phyloP scores from a whole-genome alignment of 1,284 basidiomycete genomes.

The Ganoderma boninense region DNA sequence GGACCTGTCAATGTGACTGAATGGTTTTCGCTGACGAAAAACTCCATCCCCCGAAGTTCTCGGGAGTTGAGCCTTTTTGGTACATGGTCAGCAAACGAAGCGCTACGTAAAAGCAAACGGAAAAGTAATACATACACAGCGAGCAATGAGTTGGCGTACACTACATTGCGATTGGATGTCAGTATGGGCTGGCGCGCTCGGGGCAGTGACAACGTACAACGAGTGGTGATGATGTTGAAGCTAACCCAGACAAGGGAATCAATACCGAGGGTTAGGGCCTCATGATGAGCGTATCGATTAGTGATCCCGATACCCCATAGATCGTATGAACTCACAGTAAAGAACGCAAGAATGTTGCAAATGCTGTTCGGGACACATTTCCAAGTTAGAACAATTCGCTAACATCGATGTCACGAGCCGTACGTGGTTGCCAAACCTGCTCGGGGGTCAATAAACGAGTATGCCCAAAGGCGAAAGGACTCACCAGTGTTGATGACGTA shows the following conservation, averaged over 20 bases:
- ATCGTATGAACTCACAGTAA: conserved; percentile 2
- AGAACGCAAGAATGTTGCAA: conserved; percentile 9
- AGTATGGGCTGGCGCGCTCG: neutral
- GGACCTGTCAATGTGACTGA: neutral
- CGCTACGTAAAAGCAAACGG: neutral
- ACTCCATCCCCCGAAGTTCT: conserved; percentile 11
- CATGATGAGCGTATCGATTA: neutral
- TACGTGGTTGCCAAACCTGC: neutral
- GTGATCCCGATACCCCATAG: neutral
- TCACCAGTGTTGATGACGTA: conserved; percentile 12
- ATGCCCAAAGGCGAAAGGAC: neutral
- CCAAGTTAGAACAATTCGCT: neutral
- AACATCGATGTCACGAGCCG: neutral
- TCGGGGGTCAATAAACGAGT: neutral
- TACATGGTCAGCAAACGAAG: neutral
- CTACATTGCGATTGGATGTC: neutral
- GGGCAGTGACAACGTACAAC: neutral
- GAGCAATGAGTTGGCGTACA: conserved; percentile 9
- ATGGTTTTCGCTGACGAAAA: conserved; percentile 7
- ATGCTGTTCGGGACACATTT: neutral
- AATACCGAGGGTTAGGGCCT: neutral
- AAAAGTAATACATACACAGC: neutral
- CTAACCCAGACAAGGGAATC: conserved; percentile 6
- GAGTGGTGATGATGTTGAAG: conserved; percentile 12
- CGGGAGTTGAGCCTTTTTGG: conserved; percentile 2